These are phyloP conservation scores for Botryotinia narcissicola DNA, from an alignment of 2,329 filamentous ascomycete species.

Conservation along the genomic window DNA sequence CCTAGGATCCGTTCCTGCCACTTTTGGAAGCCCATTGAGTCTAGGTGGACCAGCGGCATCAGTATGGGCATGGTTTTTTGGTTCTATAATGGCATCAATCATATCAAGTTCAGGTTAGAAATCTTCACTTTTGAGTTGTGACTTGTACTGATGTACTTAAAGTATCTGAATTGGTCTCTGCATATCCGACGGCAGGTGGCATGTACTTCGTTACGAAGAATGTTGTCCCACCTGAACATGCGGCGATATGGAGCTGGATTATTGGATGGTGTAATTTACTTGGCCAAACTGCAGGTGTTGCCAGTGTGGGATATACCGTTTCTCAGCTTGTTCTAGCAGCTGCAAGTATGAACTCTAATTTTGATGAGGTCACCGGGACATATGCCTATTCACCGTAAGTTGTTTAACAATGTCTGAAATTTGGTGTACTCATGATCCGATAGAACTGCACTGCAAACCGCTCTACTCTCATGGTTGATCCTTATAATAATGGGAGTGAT, in stretches of 20 bases:
- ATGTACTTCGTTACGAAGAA: slow-evolving; percentile 69
- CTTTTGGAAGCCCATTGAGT: slow-evolving; percentile 56
- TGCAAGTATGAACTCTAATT: slow-evolving; percentile 58
- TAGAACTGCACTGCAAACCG: slow-evolving; percentile 57
- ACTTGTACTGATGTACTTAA: neutral
- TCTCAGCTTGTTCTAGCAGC: slow-evolving; percentile 63
- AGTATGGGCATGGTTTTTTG: slow-evolving; percentile 65
- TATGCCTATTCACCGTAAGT: slow-evolving; percentile 58
- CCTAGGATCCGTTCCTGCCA: slow-evolving; percentile 63
- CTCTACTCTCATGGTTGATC: slow-evolving; percentile 55
- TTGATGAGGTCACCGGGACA: slow-evolving; percentile 41
- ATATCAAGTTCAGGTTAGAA: slow-evolving; percentile 56
- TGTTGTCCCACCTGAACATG: slow-evolving; percentile 58
- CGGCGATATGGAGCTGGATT: slow-evolving; percentile 62
- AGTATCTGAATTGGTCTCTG: slow-evolving; percentile 65
- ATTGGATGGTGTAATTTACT: slow-evolving; percentile 68
- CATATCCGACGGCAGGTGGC: slow-evolving; percentile 64
- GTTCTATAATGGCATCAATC: slow-evolving; percentile 61
- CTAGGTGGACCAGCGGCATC: slow-evolving; percentile 62
- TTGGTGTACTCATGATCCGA: neutral
- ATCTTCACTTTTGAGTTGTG: neutral
- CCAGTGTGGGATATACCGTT: slow-evolving; percentile 61
- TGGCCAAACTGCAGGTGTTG: slow-evolving; percentile 61
- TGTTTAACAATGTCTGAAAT: neutral
- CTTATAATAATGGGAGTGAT: slow-evolving; percentile 54